Evolutionary conservation across 352 stramenopile species (phyloP).

Genomic region (Phytophthora pseudosyringae): DNA sequence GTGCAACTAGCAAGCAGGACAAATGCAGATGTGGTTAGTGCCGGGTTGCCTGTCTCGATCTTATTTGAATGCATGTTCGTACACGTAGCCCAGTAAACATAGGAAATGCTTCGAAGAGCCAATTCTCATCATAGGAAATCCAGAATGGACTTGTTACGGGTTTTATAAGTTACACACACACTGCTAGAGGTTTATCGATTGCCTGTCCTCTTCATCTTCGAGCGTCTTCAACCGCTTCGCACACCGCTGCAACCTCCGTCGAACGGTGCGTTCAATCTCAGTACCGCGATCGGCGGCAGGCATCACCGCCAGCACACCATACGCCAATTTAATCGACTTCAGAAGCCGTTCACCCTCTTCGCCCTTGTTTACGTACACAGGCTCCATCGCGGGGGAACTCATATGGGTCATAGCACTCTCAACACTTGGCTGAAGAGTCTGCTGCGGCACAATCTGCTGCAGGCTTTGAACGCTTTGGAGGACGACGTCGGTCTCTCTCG

Average conservation of each 20-base stretch:
- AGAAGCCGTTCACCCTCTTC: conserved; percentile 16
- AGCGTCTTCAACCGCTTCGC: conserved; percentile 18
- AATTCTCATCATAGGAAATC: background rate
- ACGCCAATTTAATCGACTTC: conserved; percentile 23
- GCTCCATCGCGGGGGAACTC: background rate
- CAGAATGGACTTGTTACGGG: too few species aligned
- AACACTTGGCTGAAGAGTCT: conserved; percentile 4
- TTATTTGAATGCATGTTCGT: conserved; percentile 5
- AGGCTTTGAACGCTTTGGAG: conserved; percentile 1
- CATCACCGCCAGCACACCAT: conserved; percentile 16
- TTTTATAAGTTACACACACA: too few species aligned
- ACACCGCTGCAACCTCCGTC: conserved; percentile 14
- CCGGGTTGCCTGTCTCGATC: background rate
- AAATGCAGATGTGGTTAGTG: background rate
- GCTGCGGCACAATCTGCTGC: background rate
- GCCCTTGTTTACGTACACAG: background rate
- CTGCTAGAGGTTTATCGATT: background rate
- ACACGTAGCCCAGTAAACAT: background rate
- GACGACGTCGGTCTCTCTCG: background rate
- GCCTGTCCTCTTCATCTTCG: conserved; percentile 12
- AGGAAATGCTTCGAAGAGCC: background rate
- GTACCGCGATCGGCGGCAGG: conserved; percentile 4
- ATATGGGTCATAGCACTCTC: background rate
- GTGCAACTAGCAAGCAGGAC: background rate
- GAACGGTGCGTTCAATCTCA: conserved; percentile 20